These are phyloP conservation scores for Lasiosphaeria hispida DNA, from an alignment of 495 filamentous ascomycete genomes.

Conservation along the genomic window DNA sequence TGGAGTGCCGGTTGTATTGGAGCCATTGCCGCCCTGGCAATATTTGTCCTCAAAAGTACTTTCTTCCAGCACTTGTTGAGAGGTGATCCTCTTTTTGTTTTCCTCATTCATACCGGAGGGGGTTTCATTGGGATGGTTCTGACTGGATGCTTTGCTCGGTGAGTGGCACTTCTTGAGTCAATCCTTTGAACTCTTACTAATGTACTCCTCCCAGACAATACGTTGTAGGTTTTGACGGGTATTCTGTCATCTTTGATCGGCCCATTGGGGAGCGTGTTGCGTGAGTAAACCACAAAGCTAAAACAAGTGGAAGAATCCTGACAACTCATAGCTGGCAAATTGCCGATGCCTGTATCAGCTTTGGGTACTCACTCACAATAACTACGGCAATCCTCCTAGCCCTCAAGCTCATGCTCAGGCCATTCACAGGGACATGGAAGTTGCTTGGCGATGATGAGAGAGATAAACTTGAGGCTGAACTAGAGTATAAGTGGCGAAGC, in stretches of 20 bases:
- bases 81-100: background rate
- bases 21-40: background rate
- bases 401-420: conserved; percentile 1
- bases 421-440: background rate
- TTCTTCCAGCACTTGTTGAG: conserved; percentile 2
- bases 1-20: conserved; percentile 1
- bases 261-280: background rate
- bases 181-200: background rate
- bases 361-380: background rate
- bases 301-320: background rate
- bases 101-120: background rate
- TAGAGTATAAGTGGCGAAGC: conserved; percentile 3
- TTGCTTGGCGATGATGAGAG: background rate
- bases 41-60: background rate
- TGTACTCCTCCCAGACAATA: background rate
- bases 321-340: background rate
- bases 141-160: conserved; percentile 1
- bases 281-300: background rate
- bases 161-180: background rate
- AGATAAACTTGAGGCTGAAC: background rate
- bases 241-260: background rate
- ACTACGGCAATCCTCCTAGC: background rate
- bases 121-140: conserved; percentile 3
- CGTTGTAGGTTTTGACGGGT: background rate
- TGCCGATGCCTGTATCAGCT: background rate